Percentiles rank a stretch among this genome's conserved stretches.
These are phyloP conservation scores for Aspergillus terreus DNA, from an alignment of 2,329 filamentous ascomycete genomes.

Conservation along the genomic window DNA sequence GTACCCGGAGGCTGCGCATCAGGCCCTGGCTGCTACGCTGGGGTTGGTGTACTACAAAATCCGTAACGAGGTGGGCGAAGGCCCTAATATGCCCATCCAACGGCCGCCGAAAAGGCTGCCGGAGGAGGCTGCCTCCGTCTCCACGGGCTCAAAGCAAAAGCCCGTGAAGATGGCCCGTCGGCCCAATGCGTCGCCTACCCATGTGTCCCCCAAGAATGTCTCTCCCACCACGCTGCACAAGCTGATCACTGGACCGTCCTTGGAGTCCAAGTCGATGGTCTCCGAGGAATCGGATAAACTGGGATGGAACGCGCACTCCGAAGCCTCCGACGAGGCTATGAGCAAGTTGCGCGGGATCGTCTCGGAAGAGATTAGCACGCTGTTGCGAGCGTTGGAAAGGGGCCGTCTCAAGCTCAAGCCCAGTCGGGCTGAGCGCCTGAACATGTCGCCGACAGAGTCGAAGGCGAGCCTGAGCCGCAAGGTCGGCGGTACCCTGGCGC, in stretches of 20 bases:
- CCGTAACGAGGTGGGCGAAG: constrained; percentile 38
- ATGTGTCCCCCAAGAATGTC: constrained; percentile 12
- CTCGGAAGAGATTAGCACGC: constrained; percentile 30
- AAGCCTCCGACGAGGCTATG: constrained; percentile 36
- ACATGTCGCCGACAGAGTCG: constrained; percentile 32
- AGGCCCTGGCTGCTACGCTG: constrained; percentile 37
- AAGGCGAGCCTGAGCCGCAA: constrained; percentile 22
- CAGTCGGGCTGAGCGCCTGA: constrained; percentile 28
- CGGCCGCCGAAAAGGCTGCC: constrained; percentile 34
- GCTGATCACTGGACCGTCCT: constrained; percentile 30
- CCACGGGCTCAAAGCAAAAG: constrained; percentile 31
- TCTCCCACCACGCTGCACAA: constrained; percentile 29
- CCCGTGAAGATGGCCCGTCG: constrained; percentile 33
- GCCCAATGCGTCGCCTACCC: constrained; percentile 9
- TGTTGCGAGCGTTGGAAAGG: constrained; percentile 34
- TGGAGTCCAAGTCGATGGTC: constrained; percentile 29
- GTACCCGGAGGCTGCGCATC: constrained; percentile 38
- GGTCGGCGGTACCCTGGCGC: constrained; percentile 10
- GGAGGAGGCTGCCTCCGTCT: constrained; percentile 30
- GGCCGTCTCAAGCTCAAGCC: constrained; percentile 34
- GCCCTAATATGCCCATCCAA: constrained; percentile 23
- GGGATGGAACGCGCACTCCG: constrained; percentile 34
- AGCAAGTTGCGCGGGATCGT: constrained; percentile 36
- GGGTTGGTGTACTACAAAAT: constrained; percentile 42
- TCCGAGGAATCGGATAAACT: constrained; percentile 32